Evolutionary conservation across 148 eudicot species (phyloP), one percentile per base, ranked within the genome.

Genomic region (Cornus controversa): DNA sequence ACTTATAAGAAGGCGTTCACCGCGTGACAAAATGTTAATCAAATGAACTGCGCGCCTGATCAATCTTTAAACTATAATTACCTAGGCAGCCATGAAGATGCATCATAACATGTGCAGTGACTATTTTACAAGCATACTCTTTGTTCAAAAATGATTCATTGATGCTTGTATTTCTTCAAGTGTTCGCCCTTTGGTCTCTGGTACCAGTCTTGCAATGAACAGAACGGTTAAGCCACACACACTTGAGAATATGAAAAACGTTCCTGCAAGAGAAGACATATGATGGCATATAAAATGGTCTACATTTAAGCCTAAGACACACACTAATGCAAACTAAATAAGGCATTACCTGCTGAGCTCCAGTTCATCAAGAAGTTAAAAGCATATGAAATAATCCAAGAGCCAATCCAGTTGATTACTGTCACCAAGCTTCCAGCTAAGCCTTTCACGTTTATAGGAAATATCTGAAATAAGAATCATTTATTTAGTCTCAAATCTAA

Each of bases 111-210:
- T 13, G 24, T 18, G 64, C 24, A 22, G 22, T 54, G 15, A 4
- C 1, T 54, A 22, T 54, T 54, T 54, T 54, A 54, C 62, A 45
- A 45, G 50, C 50, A 50, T 50, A 37, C 54, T 45, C 60, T 76
- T 62, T 23, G 60, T 22, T 72, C n/a, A 45, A 73, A 50, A 42
- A 5, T 79, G 79, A 76, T 85, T 87, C 90, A 96, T 76, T 37
- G 96, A 91, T 50, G 92, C 92, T 75, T 96, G 99, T 73, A 96
- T 90, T 80, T 93, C 97, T 86, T 96, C 98, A 10, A 96, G 82
- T 0, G 95, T 85, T 23, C 98, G 93, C 16, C 95, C 99, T 77
- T 92, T 96, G 13, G 99, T 96, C 86, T 96, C 99, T 3, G 98
- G 98, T 53, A 96, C 98, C 66, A 96, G 84, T 87, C 80, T 84